These are phyloP conservation scores for Ganoderma sp. DNA, from an alignment of 1,284 basidiomycete genomes.

Conservation along the genomic window DNA sequence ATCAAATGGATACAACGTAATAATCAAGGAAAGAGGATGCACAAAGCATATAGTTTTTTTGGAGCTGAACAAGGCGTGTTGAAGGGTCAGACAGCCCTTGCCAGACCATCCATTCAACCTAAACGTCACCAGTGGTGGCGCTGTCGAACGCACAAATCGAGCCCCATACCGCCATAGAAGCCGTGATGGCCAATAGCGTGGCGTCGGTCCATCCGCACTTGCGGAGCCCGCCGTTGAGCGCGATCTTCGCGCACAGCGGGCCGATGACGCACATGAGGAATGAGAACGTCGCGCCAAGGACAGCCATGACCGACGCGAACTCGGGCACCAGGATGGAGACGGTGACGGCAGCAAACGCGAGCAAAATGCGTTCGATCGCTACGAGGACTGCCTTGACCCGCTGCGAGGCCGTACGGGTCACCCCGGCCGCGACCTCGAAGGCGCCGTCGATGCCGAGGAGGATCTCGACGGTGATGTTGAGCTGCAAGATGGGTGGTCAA, in stretches of 20 bases:
- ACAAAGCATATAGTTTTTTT: neutral
- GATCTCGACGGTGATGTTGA: conserved; percentile 82
- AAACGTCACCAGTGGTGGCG: conserved; percentile 24
- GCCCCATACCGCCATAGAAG: conserved; percentile 78
- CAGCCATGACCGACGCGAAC: conserved; percentile 90
- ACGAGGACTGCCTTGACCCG: conserved; percentile 54
- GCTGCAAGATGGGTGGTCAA: conserved; percentile 44
- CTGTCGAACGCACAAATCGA: conserved; percentile 70
- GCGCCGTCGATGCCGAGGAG: conserved; percentile 66
- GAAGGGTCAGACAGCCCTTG: neutral
- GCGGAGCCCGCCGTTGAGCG: conserved; percentile 51
- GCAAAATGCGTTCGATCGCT: conserved; percentile 61
- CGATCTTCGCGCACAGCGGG: conserved; percentile 71
- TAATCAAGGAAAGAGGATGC: neutral
- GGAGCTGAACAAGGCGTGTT: neutral
- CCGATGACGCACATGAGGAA: conserved; percentile 86
- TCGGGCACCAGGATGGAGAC: conserved; percentile 84
- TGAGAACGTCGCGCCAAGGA: conserved; percentile 86
- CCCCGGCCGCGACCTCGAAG: conserved; percentile 11
- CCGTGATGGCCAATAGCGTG: conserved; percentile 58
- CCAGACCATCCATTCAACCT: neutral
- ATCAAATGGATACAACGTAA: neutral
- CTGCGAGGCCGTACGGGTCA: conserved; percentile 14
- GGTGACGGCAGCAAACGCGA: conserved; percentile 66
- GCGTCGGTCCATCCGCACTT: conserved; percentile 58